phyloP scores from a whole-genome alignment of 2,329 filamentous ascomycete genomes.

The Amauroascus niger region DNA sequence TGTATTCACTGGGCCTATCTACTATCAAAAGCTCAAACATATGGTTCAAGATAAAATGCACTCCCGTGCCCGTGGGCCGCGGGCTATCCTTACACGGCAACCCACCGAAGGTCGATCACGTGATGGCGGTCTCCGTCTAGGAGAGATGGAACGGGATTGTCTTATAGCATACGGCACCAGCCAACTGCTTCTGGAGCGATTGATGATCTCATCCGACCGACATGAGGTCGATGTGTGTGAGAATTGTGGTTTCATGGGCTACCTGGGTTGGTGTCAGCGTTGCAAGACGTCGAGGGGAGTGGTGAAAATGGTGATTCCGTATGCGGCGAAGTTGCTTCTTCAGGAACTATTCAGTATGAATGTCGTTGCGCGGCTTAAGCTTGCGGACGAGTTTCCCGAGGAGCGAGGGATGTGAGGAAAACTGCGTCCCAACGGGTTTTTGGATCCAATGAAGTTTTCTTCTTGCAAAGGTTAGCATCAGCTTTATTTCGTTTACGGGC shows the following conservation, averaged over 20 bases:
- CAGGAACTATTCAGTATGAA: conserved; percentile 99
- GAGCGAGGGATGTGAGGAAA: conserved; percentile 28
- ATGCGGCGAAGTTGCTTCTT: conserved; percentile 89
- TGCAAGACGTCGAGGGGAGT: conserved; percentile 79
- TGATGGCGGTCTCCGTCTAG: conserved; percentile 82
- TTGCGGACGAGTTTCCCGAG: conserved; percentile 84
- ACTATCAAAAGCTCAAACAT: conserved; percentile 99
- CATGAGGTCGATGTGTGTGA: conserved; percentile 91
- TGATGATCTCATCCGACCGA: conserved; percentile 90
- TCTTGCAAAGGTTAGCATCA: not conserved
- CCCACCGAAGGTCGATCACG: conserved; percentile 91
- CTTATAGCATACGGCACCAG: conserved; percentile 92
- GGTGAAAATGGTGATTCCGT: conserved; percentile 90
- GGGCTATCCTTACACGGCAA: conserved; percentile 85
- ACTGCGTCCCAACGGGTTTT: not conserved
- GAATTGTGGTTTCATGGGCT: conserved; percentile 87
- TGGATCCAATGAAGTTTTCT: not conserved
- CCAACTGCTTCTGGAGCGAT: conserved; percentile 78
- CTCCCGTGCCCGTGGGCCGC: conserved; percentile 77
- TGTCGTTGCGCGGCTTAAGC: conserved; percentile 79
- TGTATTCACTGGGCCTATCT: conserved; percentile 97
- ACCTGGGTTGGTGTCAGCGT: conserved; percentile 86
- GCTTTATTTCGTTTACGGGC: not conserved
- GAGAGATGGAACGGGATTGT: conserved; percentile 99
- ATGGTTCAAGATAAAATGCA: conserved; percentile 99